Base-by-base conservation (phyloP, 164 flowering plant genomes). In the Macadamia integrifolia region DNA sequence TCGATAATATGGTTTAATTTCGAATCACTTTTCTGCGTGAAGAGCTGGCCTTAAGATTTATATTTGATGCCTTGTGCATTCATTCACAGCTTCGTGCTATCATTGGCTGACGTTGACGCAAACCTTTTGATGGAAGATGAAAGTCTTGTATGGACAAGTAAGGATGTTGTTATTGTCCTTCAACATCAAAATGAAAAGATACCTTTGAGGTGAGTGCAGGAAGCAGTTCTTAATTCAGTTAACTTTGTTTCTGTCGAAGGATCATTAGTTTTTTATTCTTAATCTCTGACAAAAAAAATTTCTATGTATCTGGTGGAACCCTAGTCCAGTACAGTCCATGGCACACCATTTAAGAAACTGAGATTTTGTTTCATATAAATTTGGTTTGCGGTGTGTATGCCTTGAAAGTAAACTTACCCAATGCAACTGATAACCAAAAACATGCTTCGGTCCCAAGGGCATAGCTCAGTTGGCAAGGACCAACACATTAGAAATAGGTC, bases 71-170 rank as follows among this genome's bases (percentile, higher is more conserved):
- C 32, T 23, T 42, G 11, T 49, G 56, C 15, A 58, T 35, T 60
- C 23, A 32, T 61, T 56, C 69, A 69, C 90, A 92, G 99, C 70
- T 95, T 92, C 81, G 93, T 95, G 69, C 80, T 95, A 46, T 95
- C 99, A 67, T 69, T 95, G 72, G 98, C 97, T 76, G 99, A 85
- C 69, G 90, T 92, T 44, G 99, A 92, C 77, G 71, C 82, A 49
- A 64, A 84, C 71, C 99, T 95, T 57, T 82, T 87, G 88, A 90
- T 95, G 99, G 98, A 95, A 74, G 99, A 89, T 77, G 98, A 95
- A 68, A 95, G 94, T 76, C 90, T 95, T 71, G 94, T 95, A 40
- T 95, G 97, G 97, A 83, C 99, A 64, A 88, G 88, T 74, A 89
- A 85, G 18, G 98, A 92, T 81, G 99, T 90, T 62, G 92, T 95